Conservation (phyloP, 2,329 filamentous ascomycete species). For the Arthrobotrys musiformis region DNA sequence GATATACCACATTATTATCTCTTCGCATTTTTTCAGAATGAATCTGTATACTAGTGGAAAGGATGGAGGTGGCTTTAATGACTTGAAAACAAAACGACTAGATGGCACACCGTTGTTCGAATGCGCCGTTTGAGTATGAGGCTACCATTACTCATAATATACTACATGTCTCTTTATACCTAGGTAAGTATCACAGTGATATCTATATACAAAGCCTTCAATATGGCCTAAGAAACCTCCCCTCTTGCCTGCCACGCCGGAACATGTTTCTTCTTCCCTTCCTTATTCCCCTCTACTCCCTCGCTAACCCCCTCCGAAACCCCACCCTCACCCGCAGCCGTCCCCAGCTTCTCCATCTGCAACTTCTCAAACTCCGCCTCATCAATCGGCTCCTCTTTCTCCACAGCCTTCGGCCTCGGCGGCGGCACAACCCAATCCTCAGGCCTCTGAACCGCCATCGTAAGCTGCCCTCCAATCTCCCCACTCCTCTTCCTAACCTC, state of each 20-base stretch:
- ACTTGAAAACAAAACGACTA: background rate
- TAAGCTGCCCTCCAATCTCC: conserved; percentile 36
- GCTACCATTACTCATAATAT: conserved; percentile 25
- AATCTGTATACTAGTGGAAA: conserved; percentile 26
- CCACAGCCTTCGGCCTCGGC: conserved; percentile 19
- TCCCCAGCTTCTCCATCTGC: conserved; percentile 11
- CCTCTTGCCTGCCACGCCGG: conserved; percentile 42
- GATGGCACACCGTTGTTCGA: no score
- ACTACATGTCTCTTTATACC: background rate
- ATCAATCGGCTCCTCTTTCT: background rate
- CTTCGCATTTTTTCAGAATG: conserved; percentile 21
- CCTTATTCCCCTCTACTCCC: background rate
- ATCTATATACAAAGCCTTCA: background rate
- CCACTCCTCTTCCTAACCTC: conserved; percentile 25
- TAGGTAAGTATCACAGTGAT: background rate
- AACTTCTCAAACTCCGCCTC: conserved; percentile 16
- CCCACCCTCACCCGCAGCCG: background rate
- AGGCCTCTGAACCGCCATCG: conserved; percentile 47
- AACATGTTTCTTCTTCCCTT: conserved; percentile 18
- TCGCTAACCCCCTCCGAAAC: background rate
- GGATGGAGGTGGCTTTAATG: background rate
- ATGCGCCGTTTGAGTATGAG: no score
- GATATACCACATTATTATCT: background rate
- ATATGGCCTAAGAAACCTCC: conserved; percentile 8
- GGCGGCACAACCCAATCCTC: conserved; percentile 46